Base-by-base conservation (phyloP, 352 stramenopile species). In the Phytophthora podocarpi region DNA sequence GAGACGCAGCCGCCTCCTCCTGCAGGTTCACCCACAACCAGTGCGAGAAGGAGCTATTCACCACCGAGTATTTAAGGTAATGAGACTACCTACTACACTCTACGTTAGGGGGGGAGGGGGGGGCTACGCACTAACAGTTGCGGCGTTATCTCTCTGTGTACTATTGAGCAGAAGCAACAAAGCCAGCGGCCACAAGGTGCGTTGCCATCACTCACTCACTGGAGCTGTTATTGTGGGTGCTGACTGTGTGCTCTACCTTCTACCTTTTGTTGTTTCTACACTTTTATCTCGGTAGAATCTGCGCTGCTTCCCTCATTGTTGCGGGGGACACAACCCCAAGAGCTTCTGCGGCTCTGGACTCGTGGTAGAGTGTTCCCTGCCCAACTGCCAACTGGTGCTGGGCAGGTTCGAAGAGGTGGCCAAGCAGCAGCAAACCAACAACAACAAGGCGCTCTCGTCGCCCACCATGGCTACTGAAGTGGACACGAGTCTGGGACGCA, bases 251-350 rank as follows among this genome's bases (percentile, higher is more conserved):
- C n/a, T n/a, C n/a, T 42, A 8, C 20, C 16, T 43, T 54, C 24
- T 51, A 37, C 27, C 57, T 11, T 36, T 12, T 49, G 54, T 58
- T 23, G 30, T 21, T 18, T 40, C 13, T 31, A 3, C 7, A n/a
- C n/a, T n/a, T n/a, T n/a, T n/a, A n/a, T n/a, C n/a, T n/a, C n/a
- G 9, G 7, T 34, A 87, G 80, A 91, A 91, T 59, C 56, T 91
- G 12, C 82, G 82, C 2, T 94, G 85, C 54, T 94, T 94, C 69
- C 85, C 85, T 11, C 85, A 94, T 53, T 94, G 85, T 64, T 94
- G 85, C 43, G 78, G 82, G 4, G 85, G 85, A 0, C 85, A 94
- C 65, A 91, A 91, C 56, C 84, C 83, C 24, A 94, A 92, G 70
- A 94, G 82, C 52, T 94, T 94, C 51, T 94, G 85, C 42, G 85